These are phyloP conservation scores for Borealophlyctis nickersoniae DNA, from an alignment of 192 early-diverging fungal species.

Conservation along the genomic window DNA sequence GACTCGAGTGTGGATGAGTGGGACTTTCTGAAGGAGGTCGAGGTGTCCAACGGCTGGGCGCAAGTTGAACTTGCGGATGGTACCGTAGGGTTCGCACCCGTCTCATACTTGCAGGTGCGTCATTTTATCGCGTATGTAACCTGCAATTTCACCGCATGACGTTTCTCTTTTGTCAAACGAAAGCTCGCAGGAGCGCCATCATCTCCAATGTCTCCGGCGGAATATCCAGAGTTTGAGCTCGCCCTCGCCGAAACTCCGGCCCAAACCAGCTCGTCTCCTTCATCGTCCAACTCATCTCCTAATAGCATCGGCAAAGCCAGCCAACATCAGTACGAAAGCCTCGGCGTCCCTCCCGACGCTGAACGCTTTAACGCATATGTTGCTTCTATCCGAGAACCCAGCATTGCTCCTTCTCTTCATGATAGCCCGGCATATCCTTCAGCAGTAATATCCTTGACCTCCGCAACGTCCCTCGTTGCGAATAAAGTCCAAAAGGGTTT, in stretches of 20 bases:
- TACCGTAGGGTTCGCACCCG: conserved; percentile 20
- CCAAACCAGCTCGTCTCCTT: no score
- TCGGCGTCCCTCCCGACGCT: not conserved
- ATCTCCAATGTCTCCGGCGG: no score
- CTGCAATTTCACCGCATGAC: no score
- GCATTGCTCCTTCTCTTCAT: not conserved
- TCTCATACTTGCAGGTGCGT: conserved; percentile 20
- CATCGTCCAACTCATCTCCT: not conserved
- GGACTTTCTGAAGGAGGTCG: conserved; percentile 19
- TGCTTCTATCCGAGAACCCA: conserved; percentile 2
- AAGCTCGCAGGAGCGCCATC: no score
- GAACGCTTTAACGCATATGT: not conserved
- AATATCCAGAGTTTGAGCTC: no score
- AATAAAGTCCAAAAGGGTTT: conserved; percentile 11
- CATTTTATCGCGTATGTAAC: no score
- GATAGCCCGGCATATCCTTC: conserved; percentile 19
- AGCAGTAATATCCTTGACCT: conserved; percentile 7
- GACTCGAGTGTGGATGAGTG: conserved; percentile 8
- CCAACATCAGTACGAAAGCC: not conserved
- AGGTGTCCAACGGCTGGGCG: conserved; percentile 24
- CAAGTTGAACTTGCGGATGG: conserved; percentile 15
- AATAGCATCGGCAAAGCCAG: not conserved
- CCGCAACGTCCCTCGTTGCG: conserved; percentile 2
- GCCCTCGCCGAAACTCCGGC: conserved; percentile 16
- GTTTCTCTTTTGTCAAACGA: no score